Evolutionary conservation across 495 filamentous ascomycete species (phyloP), one percentile per base, ranked within the genome.

Genomic region (Daldinia childiae): DNA sequence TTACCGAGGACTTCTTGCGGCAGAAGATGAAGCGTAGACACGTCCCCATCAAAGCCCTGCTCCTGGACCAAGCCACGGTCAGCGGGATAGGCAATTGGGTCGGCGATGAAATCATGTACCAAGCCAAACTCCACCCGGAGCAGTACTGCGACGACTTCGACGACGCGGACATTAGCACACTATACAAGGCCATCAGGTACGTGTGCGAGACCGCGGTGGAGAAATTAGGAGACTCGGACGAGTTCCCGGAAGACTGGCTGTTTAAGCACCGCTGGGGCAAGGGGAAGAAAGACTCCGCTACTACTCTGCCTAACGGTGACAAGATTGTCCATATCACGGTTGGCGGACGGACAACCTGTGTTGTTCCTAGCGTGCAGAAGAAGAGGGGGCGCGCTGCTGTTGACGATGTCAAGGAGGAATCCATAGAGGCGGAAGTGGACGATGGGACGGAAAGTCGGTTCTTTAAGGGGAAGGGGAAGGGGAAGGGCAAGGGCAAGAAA

Each of bases 61-160:
- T 99, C 21, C 84, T 98, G 12, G 92, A 98, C 74, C 95, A 99
- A 77, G 84, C 87, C n/a, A 91, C 90, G 73, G 90, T 98, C 58
- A 94, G 92, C 73, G 95, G 95, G 5, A 92, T 99, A 55, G 95
- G 95, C 2, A 98, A 98, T 72, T 98, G 95, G 95, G 93, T 99
- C 70, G 93, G 89, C 0, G 95, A 99, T 74, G 95, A 99, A 71
- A 90, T 97, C 30, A 77, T 99, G 29, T 98, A 92, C 73, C 88
- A 97, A 71, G 90, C 94, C 5, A 90, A 86, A 61, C 86, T 98
- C 15, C 95, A 99, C 66, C 95, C 95, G 0, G 95, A 97, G 77
- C 91, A 95, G 69, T 95, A 94, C 80, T 92, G 90, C 78, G 90
- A 98, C 72, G 93, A 92, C 8, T 89, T 99, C 71, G 82, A 74